Percentiles rank a stretch among this genome's conserved stretches.
Evolutionary conservation across 495 filamentous ascomycete genomes (phyloP).

Genomic region (Penicillium longicatenatum): DNA sequence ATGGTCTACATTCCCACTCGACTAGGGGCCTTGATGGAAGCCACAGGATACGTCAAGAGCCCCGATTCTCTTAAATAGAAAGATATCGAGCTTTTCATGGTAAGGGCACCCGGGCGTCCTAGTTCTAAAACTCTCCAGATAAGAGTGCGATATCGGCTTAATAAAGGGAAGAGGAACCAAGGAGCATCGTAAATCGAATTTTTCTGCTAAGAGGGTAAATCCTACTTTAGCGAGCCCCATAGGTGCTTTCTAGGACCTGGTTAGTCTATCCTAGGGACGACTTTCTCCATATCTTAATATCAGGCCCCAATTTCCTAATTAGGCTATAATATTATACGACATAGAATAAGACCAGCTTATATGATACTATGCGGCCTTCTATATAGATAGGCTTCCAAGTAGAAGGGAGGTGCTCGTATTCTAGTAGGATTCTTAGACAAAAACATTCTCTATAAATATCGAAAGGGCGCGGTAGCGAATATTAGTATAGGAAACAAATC

Average conservation of each 20-base stretch:
- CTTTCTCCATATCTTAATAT: too few relatives aligned
- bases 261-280: too few relatives aligned
- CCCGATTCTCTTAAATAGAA: conserved; percentile 25
- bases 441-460: too few relatives aligned
- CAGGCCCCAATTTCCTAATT: too few relatives aligned
- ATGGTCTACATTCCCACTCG: conserved; percentile 20
- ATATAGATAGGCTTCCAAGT: too few relatives aligned
- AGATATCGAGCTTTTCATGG: conserved; percentile 27
- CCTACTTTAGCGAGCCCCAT: not conserved
- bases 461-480: too few relatives aligned
- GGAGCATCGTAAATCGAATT: conserved; percentile 18
- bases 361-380: too few relatives aligned
- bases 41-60: conserved; percentile 20
- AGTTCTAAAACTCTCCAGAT: conserved; percentile 23
- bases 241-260: conserved; percentile 25
- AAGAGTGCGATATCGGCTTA: conserved; percentile 20
- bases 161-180: conserved; percentile 25
- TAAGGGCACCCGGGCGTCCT: conserved; percentile 21
- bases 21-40: conserved; percentile 20
- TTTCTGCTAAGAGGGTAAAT: not conserved
- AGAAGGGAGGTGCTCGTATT: too few relatives aligned
- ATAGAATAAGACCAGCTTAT: too few relatives aligned
- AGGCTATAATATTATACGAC: too few relatives aligned
- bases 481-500: conserved; percentile 16
- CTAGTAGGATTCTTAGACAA: too few relatives aligned